A percentile compares a stretch with the other conserved stretches of the same genome.
Evolutionary conservation across 164 flowering plant genomes (phyloP).

Genomic region (Liquidambar formosana): DNA sequence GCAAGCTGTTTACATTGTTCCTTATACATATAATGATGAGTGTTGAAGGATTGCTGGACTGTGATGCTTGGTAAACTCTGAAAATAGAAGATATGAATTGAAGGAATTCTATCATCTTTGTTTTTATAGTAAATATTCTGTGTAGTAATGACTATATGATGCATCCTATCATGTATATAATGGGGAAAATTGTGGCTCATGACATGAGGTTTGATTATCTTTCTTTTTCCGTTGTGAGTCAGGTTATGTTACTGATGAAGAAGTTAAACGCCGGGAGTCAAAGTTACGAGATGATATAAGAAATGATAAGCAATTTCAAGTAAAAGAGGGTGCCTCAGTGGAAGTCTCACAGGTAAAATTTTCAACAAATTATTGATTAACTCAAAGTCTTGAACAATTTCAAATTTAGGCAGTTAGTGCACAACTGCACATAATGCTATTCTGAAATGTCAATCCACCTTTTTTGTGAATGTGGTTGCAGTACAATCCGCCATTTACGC

Average conservation of each 20-base stretch:
- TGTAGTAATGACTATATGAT: no score
- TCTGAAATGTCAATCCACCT: background rate
- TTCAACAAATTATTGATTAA: background rate
- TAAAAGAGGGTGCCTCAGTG: conserved; percentile 58
- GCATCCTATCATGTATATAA: background rate
- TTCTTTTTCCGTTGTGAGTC: conserved; percentile 6
- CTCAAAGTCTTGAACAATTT: background rate
- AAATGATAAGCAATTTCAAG: conserved; percentile 50
- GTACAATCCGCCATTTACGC: conserved; percentile 96
- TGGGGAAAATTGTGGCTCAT: no score
- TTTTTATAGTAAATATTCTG: background rate
- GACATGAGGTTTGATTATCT: background rate
- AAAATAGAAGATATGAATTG: background rate
- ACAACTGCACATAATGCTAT: background rate
- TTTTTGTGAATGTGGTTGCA: conserved; percentile 36
- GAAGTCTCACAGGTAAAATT: conserved; percentile 84
- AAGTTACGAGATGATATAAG: conserved; percentile 52
- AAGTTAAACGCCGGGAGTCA: conserved; percentile 56
- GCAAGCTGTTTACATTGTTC: no score
- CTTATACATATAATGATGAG: no score
- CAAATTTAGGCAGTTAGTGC: background rate
- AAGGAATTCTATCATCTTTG: no score
- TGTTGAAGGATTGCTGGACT: background rate
- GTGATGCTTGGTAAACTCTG: background rate
- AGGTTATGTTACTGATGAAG: conserved; percentile 88